Conservation (phyloP, 345 rosid genomes). For the Cardamine occulta region DNA sequence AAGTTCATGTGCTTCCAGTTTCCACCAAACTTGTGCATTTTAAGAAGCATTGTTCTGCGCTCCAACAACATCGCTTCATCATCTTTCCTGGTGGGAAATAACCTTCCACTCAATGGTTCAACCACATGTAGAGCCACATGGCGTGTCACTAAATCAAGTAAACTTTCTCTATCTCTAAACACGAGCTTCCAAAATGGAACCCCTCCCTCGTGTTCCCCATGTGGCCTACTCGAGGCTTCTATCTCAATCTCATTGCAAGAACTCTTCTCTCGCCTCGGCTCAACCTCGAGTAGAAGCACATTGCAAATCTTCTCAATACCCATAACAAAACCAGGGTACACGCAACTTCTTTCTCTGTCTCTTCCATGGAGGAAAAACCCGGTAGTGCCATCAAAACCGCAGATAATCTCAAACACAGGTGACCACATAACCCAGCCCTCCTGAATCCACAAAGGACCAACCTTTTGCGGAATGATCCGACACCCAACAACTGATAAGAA, state of each 20-base stretch:
- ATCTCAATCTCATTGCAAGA: conserved; percentile 49
- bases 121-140: too few relatives aligned
- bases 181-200: too few relatives aligned
- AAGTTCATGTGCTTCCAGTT: too few relatives aligned
- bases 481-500: too few relatives aligned
- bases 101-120: too few relatives aligned
- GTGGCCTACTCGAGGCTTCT: not conserved
- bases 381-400: conserved; percentile 57
- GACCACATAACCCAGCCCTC: conserved; percentile 72
- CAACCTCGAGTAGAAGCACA: conserved; percentile 73
- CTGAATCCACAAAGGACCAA: conserved; percentile 68
- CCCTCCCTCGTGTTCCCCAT: not conserved
- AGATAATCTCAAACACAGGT: conserved; percentile 72
- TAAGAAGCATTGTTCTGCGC: too few relatives aligned
- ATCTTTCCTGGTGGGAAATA: too few relatives aligned
- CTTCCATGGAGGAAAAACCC: conserved; percentile 68
- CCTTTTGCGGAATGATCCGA: conserved; percentile 72
- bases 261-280: conserved; percentile 53
- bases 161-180: too few relatives aligned
- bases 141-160: too few relatives aligned
- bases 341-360: conserved; percentile 57
- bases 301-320: conserved; percentile 61
- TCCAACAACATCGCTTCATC: too few relatives aligned
- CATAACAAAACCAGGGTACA: conserved; percentile 68
- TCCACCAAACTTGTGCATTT: too few relatives aligned